phyloP scores from a whole-genome alignment of 148 eudicot genomes.

The Suaeda aralocaspica region DNA sequence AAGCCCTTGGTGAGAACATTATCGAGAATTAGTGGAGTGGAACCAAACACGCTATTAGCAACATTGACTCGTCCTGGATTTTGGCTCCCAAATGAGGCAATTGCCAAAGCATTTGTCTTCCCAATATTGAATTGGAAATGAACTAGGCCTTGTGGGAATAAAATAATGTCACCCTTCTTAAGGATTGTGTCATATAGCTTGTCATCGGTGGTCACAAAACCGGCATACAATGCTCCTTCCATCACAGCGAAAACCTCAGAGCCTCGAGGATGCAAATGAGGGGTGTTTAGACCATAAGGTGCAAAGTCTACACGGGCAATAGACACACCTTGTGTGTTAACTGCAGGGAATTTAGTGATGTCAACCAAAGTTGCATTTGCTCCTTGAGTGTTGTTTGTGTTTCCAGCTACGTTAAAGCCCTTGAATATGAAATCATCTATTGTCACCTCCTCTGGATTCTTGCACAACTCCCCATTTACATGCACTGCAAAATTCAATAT shows the following conservation, averaged over 20 bases:
- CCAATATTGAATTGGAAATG: conserved; percentile 28
- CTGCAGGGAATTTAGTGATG: conserved; percentile 10
- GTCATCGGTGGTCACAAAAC: conserved; percentile 24
- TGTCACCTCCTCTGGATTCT: conserved; percentile 24
- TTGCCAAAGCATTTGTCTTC: conserved; percentile 16
- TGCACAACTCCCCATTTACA: conserved; percentile 25
- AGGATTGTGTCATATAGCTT: conserved; percentile 15
- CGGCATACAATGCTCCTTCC: conserved; percentile 21
- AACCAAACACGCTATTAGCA: conserved; percentile 18
- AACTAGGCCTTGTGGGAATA: conserved; percentile 27
- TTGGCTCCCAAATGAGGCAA: conserved; percentile 28
- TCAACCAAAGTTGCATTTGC: not conserved
- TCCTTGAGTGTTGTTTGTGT: conserved; percentile 17
- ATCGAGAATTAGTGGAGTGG: conserved; percentile 8
- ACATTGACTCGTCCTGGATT: conserved; percentile 18
- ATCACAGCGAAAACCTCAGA: conserved; percentile 23
- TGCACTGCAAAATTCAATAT: conserved; percentile 6
- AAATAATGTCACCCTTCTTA: conserved; percentile 22
- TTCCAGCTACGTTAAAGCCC: conserved; percentile 18
- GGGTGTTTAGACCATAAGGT: conserved; percentile 27
- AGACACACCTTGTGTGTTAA: conserved; percentile 29
- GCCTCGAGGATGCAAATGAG: conserved; percentile 29
- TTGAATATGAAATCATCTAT: conserved; percentile 24
- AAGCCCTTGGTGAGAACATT: conserved; percentile 24
- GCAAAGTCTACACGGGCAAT: conserved; percentile 22